These are phyloP conservation scores for Leccinum subtestaceum DNA, from an alignment of 768 basidiomycete species.

Conservation along the genomic window DNA sequence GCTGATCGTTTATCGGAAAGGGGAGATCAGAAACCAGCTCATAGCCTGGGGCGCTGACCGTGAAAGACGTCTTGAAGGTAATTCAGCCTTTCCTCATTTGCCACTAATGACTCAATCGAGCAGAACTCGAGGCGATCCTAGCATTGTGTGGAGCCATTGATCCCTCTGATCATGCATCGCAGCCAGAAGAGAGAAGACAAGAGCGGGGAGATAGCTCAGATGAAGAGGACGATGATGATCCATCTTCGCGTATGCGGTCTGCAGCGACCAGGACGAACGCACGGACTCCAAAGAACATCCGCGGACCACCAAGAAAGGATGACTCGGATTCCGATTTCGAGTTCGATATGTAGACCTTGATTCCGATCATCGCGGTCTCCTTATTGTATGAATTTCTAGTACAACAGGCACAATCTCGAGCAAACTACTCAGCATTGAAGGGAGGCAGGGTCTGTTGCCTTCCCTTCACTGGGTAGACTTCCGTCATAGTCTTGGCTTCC, in stretches of 20 bases:
- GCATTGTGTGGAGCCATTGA: conserved; percentile 65
- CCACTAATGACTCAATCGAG: background rate
- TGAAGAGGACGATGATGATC: conserved; percentile 49
- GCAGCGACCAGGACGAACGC: conserved; percentile 55
- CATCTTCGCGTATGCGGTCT: conserved; percentile 55
- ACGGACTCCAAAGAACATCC: conserved; percentile 52
- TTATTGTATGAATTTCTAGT: background rate
- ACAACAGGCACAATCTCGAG: background rate
- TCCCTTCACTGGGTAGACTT: conserved; percentile 69
- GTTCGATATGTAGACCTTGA: conserved; percentile 52
- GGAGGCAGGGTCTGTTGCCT: conserved; percentile 54
- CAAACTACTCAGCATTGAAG: conserved; percentile 46
- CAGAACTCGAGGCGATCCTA: conserved; percentile 72
- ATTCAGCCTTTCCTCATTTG: conserved; percentile 9
- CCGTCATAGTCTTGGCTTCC: conserved; percentile 64
- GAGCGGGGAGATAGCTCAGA: conserved; percentile 42
- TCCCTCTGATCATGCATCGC: conserved; percentile 45
- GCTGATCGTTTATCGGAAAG: conserved; percentile 87
- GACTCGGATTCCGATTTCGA: conserved; percentile 82
- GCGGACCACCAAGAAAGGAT: conserved; percentile 47
- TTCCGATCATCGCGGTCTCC: background rate
- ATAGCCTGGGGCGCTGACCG: conserved; percentile 80
- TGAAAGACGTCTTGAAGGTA: conserved; percentile 78
- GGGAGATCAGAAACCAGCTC: conserved; percentile 86
- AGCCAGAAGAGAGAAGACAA: conserved; percentile 22